A percentile compares a stretch with the other conserved stretches of the same genome.
Evolutionary conservation across 2,329 filamentous ascomycete genomes (phyloP).

Genomic region (Aspergillus viridinutans): DNA sequence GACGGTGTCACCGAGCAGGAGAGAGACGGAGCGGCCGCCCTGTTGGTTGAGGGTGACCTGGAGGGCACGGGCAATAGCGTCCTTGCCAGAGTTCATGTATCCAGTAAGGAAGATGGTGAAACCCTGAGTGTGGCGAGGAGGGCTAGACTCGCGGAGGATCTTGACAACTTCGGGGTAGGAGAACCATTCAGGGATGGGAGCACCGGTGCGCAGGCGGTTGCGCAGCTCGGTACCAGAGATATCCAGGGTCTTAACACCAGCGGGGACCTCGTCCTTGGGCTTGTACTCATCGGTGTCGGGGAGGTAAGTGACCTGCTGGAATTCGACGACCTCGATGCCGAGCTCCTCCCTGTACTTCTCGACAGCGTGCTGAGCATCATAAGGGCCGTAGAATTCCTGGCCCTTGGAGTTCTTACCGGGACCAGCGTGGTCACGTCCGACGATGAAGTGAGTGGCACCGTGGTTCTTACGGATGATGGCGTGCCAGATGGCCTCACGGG

Average conservation of each 20-base stretch:
- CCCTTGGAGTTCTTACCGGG: slow-evolving; percentile 98
- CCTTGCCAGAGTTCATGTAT: slow-evolving; percentile 95
- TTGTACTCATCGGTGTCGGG: slow-evolving; percentile 96
- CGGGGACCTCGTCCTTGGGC: slow-evolving; percentile 82
- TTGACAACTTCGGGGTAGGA: slow-evolving; percentile 98
- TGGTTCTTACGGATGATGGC: slow-evolving; percentile 99
- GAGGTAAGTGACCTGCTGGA: slow-evolving; percentile 99
- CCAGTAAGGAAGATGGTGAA: slow-evolving; percentile 98
- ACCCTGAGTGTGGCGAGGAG: slow-evolving; percentile 82
- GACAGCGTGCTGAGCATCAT: slow-evolving; percentile 93
- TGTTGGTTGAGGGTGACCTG: slow-evolving; percentile 98
- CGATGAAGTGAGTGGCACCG: slow-evolving; percentile 98
- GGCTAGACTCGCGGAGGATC: slow-evolving; percentile 94
- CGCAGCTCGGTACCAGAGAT: slow-evolving; percentile 90
- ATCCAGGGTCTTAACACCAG: slow-evolving; percentile 79
- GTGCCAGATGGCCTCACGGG: slow-evolving; percentile 98
- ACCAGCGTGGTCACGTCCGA: slow-evolving; percentile 95
- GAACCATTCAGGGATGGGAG: slow-evolving; percentile 98
- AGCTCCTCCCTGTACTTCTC: slow-evolving; percentile 96
- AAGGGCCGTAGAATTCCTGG: slow-evolving; percentile 94
- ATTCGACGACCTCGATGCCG: slow-evolving; percentile 96
- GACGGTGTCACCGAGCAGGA: slow-evolving; percentile 93
- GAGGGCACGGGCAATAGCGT: slow-evolving; percentile 89
- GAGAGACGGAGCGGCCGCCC: slow-evolving; percentile 87
- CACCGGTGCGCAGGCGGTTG: slow-evolving; percentile 81